Evolutionary conservation across 495 filamentous ascomycete genomes (phyloP).

Genomic region (Tuber brumale): DNA sequence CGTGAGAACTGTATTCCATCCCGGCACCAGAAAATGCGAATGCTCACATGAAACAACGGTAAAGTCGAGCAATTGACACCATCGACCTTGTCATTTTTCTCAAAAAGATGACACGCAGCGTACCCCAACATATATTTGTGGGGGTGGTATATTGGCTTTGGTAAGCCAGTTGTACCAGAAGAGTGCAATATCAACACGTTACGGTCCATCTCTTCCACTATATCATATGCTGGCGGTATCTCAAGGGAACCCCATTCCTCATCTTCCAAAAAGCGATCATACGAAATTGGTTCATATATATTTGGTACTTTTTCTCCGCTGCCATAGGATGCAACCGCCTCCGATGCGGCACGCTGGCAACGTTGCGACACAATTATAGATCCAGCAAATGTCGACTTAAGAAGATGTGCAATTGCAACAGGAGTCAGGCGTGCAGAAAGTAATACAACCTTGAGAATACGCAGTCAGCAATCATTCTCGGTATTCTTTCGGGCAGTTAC

Average conservation of each 20-base stretch:
- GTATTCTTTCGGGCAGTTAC: background rate
- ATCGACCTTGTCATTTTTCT: slow-evolving; percentile 29
- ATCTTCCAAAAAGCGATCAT: slow-evolving; percentile 30
- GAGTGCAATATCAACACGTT: slow-evolving; percentile 48
- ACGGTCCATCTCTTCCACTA: slow-evolving; percentile 40
- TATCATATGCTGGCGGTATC: slow-evolving; percentile 18
- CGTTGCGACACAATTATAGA: slow-evolving; percentile 28
- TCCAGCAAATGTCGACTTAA: slow-evolving; percentile 32
- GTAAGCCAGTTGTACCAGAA: slow-evolving; percentile 49
- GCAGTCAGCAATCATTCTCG: background rate
- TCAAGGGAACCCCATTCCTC: slow-evolving; percentile 17
- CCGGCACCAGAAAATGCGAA: background rate
- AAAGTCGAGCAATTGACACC: slow-evolving; percentile 46
- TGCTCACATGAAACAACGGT: slow-evolving; percentile 44
- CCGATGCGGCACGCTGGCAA: slow-evolving; percentile 20
- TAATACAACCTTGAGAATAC: slow-evolving; percentile 20
- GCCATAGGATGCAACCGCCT: slow-evolving; percentile 40
- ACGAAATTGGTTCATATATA: slow-evolving; percentile 30
- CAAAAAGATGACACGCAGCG: slow-evolving; percentile 43
- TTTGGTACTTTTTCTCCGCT: slow-evolving; percentile 19
- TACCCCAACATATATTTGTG: slow-evolving; percentile 47
- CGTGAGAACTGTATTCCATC: background rate
- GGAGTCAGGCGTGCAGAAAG: slow-evolving; percentile 31
- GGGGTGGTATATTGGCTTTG: slow-evolving; percentile 46
- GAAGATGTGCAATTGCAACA: slow-evolving; percentile 32